Base-by-base conservation (phyloP, 495 filamentous ascomycete species). In the Podospora bellae-mahoneyi region DNA sequence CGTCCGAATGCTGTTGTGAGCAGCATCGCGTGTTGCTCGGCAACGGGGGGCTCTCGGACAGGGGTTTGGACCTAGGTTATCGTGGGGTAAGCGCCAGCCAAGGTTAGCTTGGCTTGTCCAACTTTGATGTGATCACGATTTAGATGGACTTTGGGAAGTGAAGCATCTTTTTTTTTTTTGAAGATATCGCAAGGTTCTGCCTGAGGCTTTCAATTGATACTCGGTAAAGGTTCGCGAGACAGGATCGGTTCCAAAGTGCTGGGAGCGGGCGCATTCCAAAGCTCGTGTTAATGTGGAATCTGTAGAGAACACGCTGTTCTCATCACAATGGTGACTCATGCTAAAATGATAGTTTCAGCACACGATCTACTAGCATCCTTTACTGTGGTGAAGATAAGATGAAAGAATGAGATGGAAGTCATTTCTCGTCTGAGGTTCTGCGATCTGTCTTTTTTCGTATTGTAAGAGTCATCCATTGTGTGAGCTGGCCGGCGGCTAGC, bases 11-110 rank as follows among this genome's bases (percentile, higher is more conserved):
- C 2, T 23, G 27, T 59, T 23, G 62, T 27, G 62, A 58, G 23
- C 54, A 61, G 26, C 18, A 23, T 10, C 20, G 2, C 32, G 62
- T 18, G 67, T 69, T 69, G 67, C 67, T 48, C 58, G 55, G 67
- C 67, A 69, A 69, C 67, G 62, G 55, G 54, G 3, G 3, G 39
- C 39, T 48, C 15, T 48, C 15, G 39, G 39, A 48, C 39, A 48
- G 39, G 39, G 39, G 39, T 48, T 48, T 39, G 34, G 10, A 4
- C 10, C 34, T 39, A 4, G 34, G 39, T 48, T 48, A 6, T 39
- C 39, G 39, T 48, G 39, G 39, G 39, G 39, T 48, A 48, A 48
- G 39, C 39, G 39, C 39, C 39, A 16, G 39, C 39, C 39, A 48
- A 48, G 39, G 39, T 2, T 16, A 16, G 39, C 39, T 48, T 48